Percentiles rank a stretch among this genome's conserved stretches.
phyloP scores from a whole-genome alignment of 495 filamentous ascomycete genomes.

The Penicillium flavigenum region DNA sequence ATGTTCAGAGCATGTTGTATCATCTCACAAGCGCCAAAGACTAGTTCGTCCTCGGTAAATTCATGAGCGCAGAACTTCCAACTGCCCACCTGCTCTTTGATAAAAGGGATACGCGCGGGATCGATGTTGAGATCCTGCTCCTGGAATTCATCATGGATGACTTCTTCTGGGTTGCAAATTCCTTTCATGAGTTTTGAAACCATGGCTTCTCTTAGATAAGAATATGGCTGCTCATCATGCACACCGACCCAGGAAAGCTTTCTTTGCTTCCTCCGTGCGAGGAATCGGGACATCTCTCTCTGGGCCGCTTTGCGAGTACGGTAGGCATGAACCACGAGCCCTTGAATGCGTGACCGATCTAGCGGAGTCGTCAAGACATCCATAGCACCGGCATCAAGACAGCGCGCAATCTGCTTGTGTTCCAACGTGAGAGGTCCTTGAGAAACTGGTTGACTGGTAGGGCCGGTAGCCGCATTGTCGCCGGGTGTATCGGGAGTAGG shows the following conservation, averaged over 20 bases:
- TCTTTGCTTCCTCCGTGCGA: conserved; percentile 63
- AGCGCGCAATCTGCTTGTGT: conserved; percentile 56
- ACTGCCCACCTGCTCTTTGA: conserved; percentile 67
- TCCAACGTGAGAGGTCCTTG: conserved; percentile 40
- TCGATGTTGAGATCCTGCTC: conserved; percentile 44
- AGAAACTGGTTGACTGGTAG: conserved; percentile 38
- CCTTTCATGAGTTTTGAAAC: conserved; percentile 88
- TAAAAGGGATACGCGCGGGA: conserved; percentile 55
- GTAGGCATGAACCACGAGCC: conserved; percentile 79
- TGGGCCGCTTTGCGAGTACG: conserved; percentile 69
- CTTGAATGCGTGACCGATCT: conserved; percentile 64
- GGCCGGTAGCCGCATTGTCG: conserved; percentile 14
- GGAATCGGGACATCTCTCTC: conserved; percentile 63
- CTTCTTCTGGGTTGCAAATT: conserved; percentile 76
- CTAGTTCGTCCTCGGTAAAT: conserved; percentile 83
- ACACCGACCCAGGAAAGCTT: conserved; percentile 92
- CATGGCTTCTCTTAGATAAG: conserved; percentile 83
- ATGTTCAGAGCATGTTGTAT: conserved; percentile 83
- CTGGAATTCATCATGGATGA: conserved; percentile 52
- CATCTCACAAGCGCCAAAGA: conserved; percentile 76
- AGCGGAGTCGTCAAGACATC: conserved; percentile 82
- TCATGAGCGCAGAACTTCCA: conserved; percentile 91
- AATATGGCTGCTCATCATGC: conserved; percentile 82
- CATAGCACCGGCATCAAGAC: conserved; percentile 78
- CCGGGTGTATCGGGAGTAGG: conserved; percentile 29